phyloP scores from a whole-genome alignment of 352 stramenopile species.

The Pythium folliculosum region DNA sequence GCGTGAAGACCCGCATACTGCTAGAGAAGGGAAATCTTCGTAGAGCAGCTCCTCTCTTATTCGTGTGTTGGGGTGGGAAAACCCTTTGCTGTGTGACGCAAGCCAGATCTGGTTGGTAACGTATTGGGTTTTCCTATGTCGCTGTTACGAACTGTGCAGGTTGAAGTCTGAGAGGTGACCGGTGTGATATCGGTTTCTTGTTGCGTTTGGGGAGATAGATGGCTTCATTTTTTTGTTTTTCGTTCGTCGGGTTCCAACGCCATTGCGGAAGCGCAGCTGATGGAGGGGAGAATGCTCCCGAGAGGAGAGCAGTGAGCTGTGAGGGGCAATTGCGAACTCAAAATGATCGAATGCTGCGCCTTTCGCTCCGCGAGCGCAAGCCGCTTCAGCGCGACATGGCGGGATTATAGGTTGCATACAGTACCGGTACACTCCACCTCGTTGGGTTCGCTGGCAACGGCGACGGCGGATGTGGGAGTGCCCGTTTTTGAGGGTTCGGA shows the following conservation, averaged over 20 bases:
- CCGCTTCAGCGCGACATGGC: neutral
- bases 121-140: neutral
- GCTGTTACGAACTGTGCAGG: slow-evolving; percentile 9
- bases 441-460: too few species aligned
- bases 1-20: slow-evolving; percentile 24
- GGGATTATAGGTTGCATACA: neutral
- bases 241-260: neutral
- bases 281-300: neutral
- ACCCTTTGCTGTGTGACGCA: slow-evolving; percentile 12
- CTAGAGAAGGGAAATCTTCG: neutral
- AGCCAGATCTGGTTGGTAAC: slow-evolving; percentile 11
- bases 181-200: neutral
- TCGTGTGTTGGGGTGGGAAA: neutral
- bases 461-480: too few species aligned
- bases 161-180: slow-evolving; percentile 15
- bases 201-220: neutral
- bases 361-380: neutral
- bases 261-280: neutral
- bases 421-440: neutral
- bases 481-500: neutral
- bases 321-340: neutral
- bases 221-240: neutral
- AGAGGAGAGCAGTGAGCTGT: neutral
- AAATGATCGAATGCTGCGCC: neutral
- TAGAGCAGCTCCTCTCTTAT: neutral